These are phyloP conservation scores for Aspergillus hortae DNA, from an alignment of 2,329 filamentous ascomycete genomes.

Conservation along the genomic window DNA sequence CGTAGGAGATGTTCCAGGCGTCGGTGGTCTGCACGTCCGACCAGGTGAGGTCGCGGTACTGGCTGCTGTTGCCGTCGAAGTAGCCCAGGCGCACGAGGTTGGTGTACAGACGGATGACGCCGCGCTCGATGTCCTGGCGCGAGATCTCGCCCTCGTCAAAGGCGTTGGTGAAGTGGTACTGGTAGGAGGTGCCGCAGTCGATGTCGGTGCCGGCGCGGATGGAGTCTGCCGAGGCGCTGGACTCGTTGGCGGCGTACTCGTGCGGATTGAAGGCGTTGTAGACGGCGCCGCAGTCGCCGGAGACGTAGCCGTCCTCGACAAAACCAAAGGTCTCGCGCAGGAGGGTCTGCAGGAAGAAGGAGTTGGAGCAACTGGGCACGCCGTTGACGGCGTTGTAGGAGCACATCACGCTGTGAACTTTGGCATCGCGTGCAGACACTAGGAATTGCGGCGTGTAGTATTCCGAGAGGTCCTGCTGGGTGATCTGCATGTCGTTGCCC, in stretches of 20 bases:
- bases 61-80: slow-evolving; percentile 45
- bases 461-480: slow-evolving; percentile 61
- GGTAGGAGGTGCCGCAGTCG: slow-evolving; percentile 51
- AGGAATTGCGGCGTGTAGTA: slow-evolving; percentile 67
- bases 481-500: slow-evolving; percentile 54
- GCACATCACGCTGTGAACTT: slow-evolving; percentile 59
- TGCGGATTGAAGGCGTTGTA: slow-evolving; percentile 57
- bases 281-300: slow-evolving; percentile 63
- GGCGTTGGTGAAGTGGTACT: slow-evolving; percentile 43
- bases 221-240: slow-evolving; percentile 46
- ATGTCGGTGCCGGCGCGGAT: slow-evolving; percentile 53
- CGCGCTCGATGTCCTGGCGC: slow-evolving; percentile 44
- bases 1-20: slow-evolving; percentile 54
- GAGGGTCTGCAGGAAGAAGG: slow-evolving; percentile 60
- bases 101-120: slow-evolving; percentile 48
- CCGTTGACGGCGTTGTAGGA: slow-evolving; percentile 65
- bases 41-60: slow-evolving; percentile 53
- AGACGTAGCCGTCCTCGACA: slow-evolving; percentile 58
- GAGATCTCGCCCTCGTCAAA: slow-evolving; percentile 44
- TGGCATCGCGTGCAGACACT: slow-evolving; percentile 57
- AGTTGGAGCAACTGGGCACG: slow-evolving; percentile 60
- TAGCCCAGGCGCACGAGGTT: slow-evolving; percentile 51
- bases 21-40: slow-evolving; percentile 54
- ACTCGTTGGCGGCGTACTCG: slow-evolving; percentile 43
- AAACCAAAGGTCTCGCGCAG: slow-evolving; percentile 65